Evolutionary conservation across 768 basidiomycete genomes (phyloP).

Genomic region (Podaxis pistillaris): DNA sequence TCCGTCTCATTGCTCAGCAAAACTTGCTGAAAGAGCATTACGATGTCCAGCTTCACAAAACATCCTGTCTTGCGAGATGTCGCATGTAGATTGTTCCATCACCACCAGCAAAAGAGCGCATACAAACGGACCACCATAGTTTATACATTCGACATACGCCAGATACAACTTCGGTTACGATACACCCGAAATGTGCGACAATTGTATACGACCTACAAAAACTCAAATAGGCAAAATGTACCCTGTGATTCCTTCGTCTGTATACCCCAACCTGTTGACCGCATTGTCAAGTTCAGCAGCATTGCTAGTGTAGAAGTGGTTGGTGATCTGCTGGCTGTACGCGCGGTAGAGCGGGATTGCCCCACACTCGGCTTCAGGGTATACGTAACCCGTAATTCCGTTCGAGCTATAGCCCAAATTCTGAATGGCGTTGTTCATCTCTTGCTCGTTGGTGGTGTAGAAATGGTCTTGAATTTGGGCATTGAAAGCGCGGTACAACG

Average conservation of each 20-base stretch:
- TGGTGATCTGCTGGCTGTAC: neutral
- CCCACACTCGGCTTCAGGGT: slow-evolving; percentile 10
- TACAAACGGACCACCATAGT: too few species aligned
- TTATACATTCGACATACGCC: too few species aligned
- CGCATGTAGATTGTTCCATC: too few species aligned
- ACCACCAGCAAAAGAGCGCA: neutral
- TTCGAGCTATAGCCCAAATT: slow-evolving; percentile 4
- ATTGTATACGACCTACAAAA: too few species aligned
- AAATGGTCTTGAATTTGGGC: slow-evolving; percentile 5
- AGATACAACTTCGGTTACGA: neutral
- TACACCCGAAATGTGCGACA: neutral
- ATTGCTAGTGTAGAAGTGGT: slow-evolving; percentile 17
- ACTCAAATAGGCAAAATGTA: slow-evolving; percentile 9
- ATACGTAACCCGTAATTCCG: slow-evolving; percentile 11
- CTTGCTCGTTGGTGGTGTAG: slow-evolving; percentile 13
- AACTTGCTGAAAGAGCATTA: too few species aligned
- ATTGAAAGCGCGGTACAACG: slow-evolving; percentile 13
- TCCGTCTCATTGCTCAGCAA: too few species aligned
- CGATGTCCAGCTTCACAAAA: too few species aligned
- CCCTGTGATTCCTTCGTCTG: slow-evolving; percentile 9
- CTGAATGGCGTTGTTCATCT: slow-evolving; percentile 7
- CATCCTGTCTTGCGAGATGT: too few species aligned
- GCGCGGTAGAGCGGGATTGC: slow-evolving; percentile 15
- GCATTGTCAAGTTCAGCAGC: slow-evolving; percentile 2
- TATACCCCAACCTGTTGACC: slow-evolving; percentile 7